A percentile compares a stretch with the other conserved stretches of the same genome.
Conservation (phyloP, 768 basidiomycete genomes). For the Mycena kentingensis region DNA sequence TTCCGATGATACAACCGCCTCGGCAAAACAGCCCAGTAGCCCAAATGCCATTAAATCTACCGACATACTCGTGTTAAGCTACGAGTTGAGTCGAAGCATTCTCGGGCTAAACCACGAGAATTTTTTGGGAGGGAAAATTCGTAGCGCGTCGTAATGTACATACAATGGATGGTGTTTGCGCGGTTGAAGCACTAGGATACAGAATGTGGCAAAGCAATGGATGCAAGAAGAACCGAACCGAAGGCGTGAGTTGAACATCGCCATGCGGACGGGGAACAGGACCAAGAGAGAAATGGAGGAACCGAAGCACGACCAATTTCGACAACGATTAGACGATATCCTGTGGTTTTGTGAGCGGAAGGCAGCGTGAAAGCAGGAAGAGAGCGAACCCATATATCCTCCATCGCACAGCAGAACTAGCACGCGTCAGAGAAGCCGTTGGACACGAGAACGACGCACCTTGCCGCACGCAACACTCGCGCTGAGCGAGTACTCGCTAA, state of each 20-base stretch:
- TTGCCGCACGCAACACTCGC: slow-evolving; percentile 97
- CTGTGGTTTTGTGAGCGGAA: too few relatives aligned
- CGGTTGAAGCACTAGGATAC: slow-evolving; percentile 6
- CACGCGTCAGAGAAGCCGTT: slow-evolving; percentile 1
- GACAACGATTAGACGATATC: not conserved
- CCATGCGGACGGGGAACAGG: slow-evolving; percentile 6
- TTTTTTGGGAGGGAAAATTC: not conserved
- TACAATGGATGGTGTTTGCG: not conserved
- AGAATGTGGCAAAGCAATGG: not conserved
- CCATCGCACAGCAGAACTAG: slow-evolving; percentile 87
- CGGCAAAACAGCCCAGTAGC: too few relatives aligned
- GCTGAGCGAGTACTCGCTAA: slow-evolving; percentile 91
- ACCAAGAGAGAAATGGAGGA: not conserved
- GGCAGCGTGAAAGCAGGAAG: too few relatives aligned
- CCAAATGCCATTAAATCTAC: too few relatives aligned
- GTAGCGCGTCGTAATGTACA: not conserved
- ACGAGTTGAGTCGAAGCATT: slow-evolving; percentile 1
- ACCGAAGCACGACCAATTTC: not conserved
- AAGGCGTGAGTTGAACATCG: slow-evolving; percentile 15
- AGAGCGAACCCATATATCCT: slow-evolving; percentile 98
- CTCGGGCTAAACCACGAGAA: not conserved
- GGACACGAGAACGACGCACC: slow-evolving; percentile 48
- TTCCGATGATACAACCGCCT: too few relatives aligned
- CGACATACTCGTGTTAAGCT: too few relatives aligned
- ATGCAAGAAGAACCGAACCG: not conserved